Base-by-base conservation (phyloP, 352 stramenopile species). In the Globisporangium viniferum region DNA sequence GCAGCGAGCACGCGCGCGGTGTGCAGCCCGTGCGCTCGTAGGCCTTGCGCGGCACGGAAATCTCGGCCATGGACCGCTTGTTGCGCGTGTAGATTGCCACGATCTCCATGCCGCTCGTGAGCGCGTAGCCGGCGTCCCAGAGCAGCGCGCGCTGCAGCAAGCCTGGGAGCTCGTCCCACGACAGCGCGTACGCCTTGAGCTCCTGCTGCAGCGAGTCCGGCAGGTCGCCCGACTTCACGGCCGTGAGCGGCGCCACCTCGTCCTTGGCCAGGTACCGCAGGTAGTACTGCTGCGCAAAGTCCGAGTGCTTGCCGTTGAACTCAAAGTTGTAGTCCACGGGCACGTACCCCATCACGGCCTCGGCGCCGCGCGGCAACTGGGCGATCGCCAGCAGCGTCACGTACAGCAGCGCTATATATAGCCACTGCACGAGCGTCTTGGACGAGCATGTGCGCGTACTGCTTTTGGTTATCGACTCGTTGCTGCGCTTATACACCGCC, bases 231-330 rank as follows among this genome's bases (percentile, higher is more conserved):
- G 46, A 60, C 14, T 49, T 61, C 33, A 86, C 59, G 54, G 68
- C 62, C 8, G 49, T 59, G 49, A 89, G 67, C 58, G 78, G 77
- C 29, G 61, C 55, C 12, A 74, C 71, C 2, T 72, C 53, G 36
- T 77, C 76, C 56, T 78, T 71, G n/a, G 70, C 73, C 15, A 73
- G 67, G 64, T 73, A 81, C 27, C 84, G 77, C n/a, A 67, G 24
- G 64, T 90, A 92, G 61, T 71, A 91, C 62, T 91, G 84, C 73
- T 91, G 82, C 22, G 79, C 79, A 51, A 89, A 86, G 74, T 92
- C 80, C 51, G 84, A 92, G 66, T 89, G 79, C 59, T 74, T 44
- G 5, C 80, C 84, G 27, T 80, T 76, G 73, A 84, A 89, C 46
- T 69, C 62, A 64, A 89, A 92, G 46, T 73, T 73, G 44, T 57